Evolutionary conservation across 805 yeast species (phyloP).

Genomic region (Debaryomyces maramus): DNA sequence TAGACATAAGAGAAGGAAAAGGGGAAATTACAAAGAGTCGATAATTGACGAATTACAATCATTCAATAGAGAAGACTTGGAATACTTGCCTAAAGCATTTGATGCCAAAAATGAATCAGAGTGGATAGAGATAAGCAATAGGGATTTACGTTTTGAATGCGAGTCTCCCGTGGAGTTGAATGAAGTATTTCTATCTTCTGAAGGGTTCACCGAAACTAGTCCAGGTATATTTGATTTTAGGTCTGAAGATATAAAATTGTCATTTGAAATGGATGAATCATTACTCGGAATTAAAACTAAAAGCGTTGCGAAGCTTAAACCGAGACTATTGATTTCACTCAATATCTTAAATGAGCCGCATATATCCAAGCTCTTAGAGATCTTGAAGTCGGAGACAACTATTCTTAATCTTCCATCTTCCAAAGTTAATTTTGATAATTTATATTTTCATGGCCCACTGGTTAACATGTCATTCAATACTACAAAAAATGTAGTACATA

Average conservation of each 20-base stretch:
- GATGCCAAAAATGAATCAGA: conserved; percentile 5
- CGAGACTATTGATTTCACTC: conserved; percentile 13
- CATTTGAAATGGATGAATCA: conserved; percentile 7
- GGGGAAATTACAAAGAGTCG: conserved; percentile 8
- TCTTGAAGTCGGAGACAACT: conserved; percentile 14
- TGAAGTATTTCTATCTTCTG: neutral
- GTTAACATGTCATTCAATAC: conserved; percentile 13
- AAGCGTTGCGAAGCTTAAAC: conserved; percentile 9
- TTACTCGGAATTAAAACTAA: conserved; percentile 11
- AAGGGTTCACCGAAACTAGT: neutral
- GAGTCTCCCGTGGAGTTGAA: conserved; percentile 12
- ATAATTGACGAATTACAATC: conserved; percentile 18
- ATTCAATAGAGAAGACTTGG: conserved; percentile 13
- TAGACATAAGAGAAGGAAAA: conserved; percentile 10
- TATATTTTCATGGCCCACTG: conserved; percentile 6
- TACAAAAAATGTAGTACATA: conserved; percentile 9
- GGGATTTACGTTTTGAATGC: conserved; percentile 8
- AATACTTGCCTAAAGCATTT: no score
- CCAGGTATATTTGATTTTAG: conserved; percentile 7
- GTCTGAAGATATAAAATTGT: conserved; percentile 16
- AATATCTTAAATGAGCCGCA: conserved; percentile 7
- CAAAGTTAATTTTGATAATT: conserved; percentile 9
- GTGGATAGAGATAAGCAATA: conserved; percentile 14
- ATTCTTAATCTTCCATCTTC: conserved; percentile 12
- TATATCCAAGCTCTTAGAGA: conserved; percentile 1